Evolutionary conservation across 1,284 basidiomycete genomes (phyloP), one percentile per base, ranked within the genome.

Genomic region (Puccinia triticina): DNA sequence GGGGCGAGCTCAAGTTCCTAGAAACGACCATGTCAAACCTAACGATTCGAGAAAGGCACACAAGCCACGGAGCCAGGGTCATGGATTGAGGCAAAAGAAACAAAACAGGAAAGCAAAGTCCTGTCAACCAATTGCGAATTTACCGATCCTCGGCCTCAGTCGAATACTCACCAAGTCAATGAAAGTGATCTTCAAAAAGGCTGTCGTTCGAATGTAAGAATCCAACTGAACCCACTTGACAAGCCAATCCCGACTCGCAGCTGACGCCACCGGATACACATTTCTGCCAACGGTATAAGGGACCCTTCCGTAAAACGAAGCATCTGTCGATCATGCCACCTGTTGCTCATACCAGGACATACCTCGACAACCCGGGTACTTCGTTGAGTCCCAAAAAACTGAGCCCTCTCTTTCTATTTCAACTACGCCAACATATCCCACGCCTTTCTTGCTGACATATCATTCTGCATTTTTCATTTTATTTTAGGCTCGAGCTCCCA

Each of bases 191-290:
- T 46, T 64, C 26, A 78, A 69, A 26, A 78, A 78, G 66, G 77
- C 77, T 69, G 77, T 78, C 10, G 32, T 78, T 46, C 61, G 77
- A 78, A 78, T 78, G 77, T 78, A 57, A 50, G 77, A n/a, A 7
- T 32, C 3, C 23, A 32, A 26, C 21, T 12, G 43, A 40, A 18
- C 23, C 16, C 14, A 37, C 14, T 7, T 64, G n/a, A 4, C 26
- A 32, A 16, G 14, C 26, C 11, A 16, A 21, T 18, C 10, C 12
- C 18, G 14, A 46, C 67, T 18, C 2, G n/a, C 32, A 34, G 7
- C 32, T 50, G 5, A 23, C 23, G 14, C 23, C 16, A 5, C 32
- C 23, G 2, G 29, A 53, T 21, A 34, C 55, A 3, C 5, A 72
- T 50, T 3, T 21, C 10, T 18, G 11, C 29, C 11, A 50, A 16